Evolutionary conservation across 1,284 basidiomycete genomes (phyloP), one percentile per base, ranked within the genome.

Genomic region (Ceratobasidium papillatum): DNA sequence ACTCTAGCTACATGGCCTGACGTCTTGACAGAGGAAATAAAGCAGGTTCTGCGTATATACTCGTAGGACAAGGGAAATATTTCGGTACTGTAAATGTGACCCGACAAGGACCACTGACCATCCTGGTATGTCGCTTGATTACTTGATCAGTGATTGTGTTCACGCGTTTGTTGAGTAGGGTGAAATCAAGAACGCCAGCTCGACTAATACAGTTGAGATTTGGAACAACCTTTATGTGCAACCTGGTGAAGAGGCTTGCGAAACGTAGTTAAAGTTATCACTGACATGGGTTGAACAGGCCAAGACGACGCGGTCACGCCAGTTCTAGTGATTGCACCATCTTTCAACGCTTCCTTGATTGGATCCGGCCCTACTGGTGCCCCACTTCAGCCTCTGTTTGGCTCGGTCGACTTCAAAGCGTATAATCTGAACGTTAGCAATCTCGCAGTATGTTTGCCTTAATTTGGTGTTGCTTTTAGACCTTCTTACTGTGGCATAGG

Each of bases 371-470:
- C 66, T n/a, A 71, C 66, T 54, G 66, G 66, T 45, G 66, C 66
- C 22, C 66, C 66, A 8, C 54, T 71, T 11, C 68, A 72, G 27
- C 58, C 58, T 2, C 34, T 72, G 45, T 72, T 49, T 43, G 68
- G 68, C 11, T 72, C 56, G 9, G 78, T 79, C 9, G 86, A 91
- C 78, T 90, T 91, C 81, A 90, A 83, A 77, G 86, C 84, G 7
- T 91, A 91, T 78, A 91, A 91, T 77, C 87, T 91, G 77, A 85
- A 91, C 78, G 88, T 90, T 75, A 84, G 89, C 76, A 91, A 91
- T 77, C 83, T 86, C 74, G 89, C 88, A 19, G 89, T 90, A 76
- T 76, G 86, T 77, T 19, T 14, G 9, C 3, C 12, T n/a, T 22
- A 14, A 14, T 43, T 41, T n/a, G 38, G 36, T 27, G 12, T 34